Evolutionary conservation across 2,329 filamentous ascomycete genomes (phyloP).

Genomic region (Macrophomina phaseolina): DNA sequence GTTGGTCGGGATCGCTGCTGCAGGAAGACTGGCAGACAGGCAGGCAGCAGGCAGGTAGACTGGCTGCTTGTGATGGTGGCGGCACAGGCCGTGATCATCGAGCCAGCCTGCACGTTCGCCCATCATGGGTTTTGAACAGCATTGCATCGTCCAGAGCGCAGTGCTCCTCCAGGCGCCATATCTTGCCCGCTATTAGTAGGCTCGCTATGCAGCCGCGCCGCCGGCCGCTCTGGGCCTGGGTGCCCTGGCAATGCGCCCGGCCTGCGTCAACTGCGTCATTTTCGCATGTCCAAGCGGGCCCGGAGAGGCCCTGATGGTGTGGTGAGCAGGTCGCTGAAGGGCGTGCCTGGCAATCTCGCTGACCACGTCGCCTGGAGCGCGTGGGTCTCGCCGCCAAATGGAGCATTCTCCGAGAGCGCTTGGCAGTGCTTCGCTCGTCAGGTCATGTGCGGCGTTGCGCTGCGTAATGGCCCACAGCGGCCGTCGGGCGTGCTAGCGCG

Average conservation of each 20-base stretch:
- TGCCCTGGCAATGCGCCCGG: conserved; percentile 14
- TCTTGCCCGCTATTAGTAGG: conserved; percentile 4
- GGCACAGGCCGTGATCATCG: conserved; percentile 17
- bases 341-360: conserved; percentile 25
- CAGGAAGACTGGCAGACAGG: conserved; percentile 1
- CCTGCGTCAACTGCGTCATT: conserved; percentile 24
- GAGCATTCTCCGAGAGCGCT: conserved; percentile 13
- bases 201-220: not conserved
- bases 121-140: conserved; percentile 19
- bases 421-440: conserved; percentile 21
- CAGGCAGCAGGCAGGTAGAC: not conserved
- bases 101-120: not conserved
- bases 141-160: not conserved
- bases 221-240: conserved; percentile 8
- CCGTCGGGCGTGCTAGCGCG: conserved; percentile 13
- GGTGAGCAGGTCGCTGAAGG: conserved; percentile 20
- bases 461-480: conserved; percentile 26
- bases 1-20: conserved; percentile 19
- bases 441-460: conserved; percentile 28
- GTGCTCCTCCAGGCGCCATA: not conserved
- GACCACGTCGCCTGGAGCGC: conserved; percentile 24
- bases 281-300: conserved; percentile 22
- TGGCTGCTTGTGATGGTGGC: not conserved
- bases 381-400: conserved; percentile 13
- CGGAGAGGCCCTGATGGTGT: conserved; percentile 12